Conservation (phyloP, 768 basidiomycete species). For the Postia placenta region DNA sequence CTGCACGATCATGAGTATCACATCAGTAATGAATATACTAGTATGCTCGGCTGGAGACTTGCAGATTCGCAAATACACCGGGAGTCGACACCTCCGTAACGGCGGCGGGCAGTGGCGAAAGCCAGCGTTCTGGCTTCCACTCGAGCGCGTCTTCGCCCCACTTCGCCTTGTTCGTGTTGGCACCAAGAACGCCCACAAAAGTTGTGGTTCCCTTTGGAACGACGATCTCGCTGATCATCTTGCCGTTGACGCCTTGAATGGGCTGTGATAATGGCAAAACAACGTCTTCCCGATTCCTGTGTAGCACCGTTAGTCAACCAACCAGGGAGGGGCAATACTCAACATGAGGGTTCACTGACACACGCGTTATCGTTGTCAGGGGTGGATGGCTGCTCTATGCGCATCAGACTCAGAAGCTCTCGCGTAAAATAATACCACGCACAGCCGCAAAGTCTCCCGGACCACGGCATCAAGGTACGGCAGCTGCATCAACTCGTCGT, state of each 20-base stretch:
- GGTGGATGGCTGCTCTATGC: constrained; percentile 18
- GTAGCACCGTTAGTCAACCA: too few relatives aligned
- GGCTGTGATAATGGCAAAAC: constrained; percentile 18
- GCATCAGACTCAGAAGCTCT: neutral
- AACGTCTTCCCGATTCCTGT: constrained; percentile 34
- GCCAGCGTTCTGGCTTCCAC: constrained; percentile 39
- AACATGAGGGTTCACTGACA: constrained; percentile 4
- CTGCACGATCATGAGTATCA: constrained; percentile 6
- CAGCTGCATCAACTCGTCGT: constrained; percentile 20
- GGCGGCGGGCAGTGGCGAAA: constrained; percentile 10
- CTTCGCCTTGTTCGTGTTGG: constrained; percentile 32
- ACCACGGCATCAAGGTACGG: constrained; percentile 25
- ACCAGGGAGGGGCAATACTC: neutral
- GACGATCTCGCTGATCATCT: constrained; percentile 14
- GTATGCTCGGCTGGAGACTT: too few relatives aligned
- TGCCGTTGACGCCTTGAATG: constrained; percentile 1
- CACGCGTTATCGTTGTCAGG: constrained; percentile 6
- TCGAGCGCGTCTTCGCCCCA: constrained; percentile 38
- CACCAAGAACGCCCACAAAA: constrained; percentile 27
- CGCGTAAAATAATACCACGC: neutral
- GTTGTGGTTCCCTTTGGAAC: constrained; percentile 33
- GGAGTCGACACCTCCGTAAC: constrained; percentile 3
- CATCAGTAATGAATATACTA: neutral
- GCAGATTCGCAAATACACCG: constrained; percentile 6
- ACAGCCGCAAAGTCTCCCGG: constrained; percentile 21